Percentiles rank a stretch among this genome's conserved stretches.
These are phyloP conservation scores for Pythium folliculosum DNA, from an alignment of 352 stramenopile species.

Conservation along the genomic window DNA sequence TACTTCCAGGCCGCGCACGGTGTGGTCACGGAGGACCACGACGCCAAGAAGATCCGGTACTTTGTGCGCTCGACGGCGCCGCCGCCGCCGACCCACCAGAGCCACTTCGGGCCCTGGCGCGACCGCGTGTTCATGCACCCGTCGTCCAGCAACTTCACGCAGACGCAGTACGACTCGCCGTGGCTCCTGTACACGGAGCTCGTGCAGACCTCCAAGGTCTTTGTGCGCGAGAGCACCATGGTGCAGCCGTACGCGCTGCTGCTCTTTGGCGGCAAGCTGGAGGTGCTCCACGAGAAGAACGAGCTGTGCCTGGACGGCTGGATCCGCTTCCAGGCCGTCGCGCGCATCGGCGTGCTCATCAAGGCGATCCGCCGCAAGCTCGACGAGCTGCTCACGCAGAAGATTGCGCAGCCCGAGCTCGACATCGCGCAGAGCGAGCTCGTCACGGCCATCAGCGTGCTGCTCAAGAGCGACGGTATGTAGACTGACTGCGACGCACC, in stretches of 20 bases:
- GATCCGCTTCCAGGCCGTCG: conserved; percentile 93
- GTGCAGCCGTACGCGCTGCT: conserved; percentile 96
- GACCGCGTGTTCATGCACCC: conserved; percentile 98
- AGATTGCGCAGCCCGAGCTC: conserved; percentile 92
- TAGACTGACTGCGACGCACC: conserved; percentile 26
- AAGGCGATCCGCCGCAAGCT: conserved; percentile 94
- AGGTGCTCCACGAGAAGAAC: conserved; percentile 92
- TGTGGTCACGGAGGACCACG: conserved; percentile 87
- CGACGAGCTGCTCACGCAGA: conserved; percentile 91
- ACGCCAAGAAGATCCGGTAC: conserved; percentile 94
- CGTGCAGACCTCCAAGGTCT: conserved; percentile 97
- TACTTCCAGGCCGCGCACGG: conserved; percentile 94
- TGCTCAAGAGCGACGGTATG: conserved; percentile 86
- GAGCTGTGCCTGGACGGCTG: conserved; percentile 86
- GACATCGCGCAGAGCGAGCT: conserved; percentile 89
- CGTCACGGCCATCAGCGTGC: conserved; percentile 73
- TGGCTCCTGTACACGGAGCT: conserved; percentile 96
- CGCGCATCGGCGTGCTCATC: conserved; percentile 95
- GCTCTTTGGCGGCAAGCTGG: conserved; percentile 96
- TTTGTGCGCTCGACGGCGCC: conserved; percentile 64
- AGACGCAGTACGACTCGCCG: conserved; percentile 94
- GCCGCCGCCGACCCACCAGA: conserved; percentile 6
- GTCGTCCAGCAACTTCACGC: conserved; percentile 88
- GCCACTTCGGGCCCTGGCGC: conserved; percentile 31
- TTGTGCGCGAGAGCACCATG: conserved; percentile 97